Evolutionary conservation across 768 basidiomycete species (phyloP).

Genomic region (Serendipita sp.): DNA sequence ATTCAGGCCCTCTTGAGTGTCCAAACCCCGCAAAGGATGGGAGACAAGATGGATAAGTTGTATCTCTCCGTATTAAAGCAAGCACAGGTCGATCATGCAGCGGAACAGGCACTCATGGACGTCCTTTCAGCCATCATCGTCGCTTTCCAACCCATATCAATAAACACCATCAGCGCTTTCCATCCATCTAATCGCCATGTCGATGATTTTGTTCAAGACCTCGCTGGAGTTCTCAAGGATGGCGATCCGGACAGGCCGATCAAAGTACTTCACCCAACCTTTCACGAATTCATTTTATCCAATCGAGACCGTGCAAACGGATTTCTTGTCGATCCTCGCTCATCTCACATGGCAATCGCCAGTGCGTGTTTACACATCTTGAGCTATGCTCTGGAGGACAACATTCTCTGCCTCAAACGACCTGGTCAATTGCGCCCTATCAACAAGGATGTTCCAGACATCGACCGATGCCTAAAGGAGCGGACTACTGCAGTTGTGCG

Average conservation of each 20-base stretch:
- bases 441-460: neutral
- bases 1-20: neutral
- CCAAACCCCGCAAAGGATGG: neutral
- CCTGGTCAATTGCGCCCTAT: neutral
- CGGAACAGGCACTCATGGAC: neutral
- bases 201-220: neutral
- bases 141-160: too few relatives aligned
- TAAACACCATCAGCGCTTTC: too few relatives aligned
- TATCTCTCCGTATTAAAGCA: neutral
- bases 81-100: neutral
- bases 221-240: neutral
- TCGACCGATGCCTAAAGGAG: neutral
- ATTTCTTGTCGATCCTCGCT: too few relatives aligned
- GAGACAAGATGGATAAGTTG: neutral
- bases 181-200: neutral
- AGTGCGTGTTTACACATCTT: too few relatives aligned
- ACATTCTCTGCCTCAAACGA: too few relatives aligned
- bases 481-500: neutral
- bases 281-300: neutral
- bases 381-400: too few relatives aligned
- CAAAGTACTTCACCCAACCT: neutral
- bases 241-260: neutral
- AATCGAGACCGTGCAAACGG: too few relatives aligned
- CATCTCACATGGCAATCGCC: too few relatives aligned
- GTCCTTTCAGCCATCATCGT: too few relatives aligned